phyloP scores from a whole-genome alignment of 768 basidiomycete species.

The Boletellus ananas region DNA sequence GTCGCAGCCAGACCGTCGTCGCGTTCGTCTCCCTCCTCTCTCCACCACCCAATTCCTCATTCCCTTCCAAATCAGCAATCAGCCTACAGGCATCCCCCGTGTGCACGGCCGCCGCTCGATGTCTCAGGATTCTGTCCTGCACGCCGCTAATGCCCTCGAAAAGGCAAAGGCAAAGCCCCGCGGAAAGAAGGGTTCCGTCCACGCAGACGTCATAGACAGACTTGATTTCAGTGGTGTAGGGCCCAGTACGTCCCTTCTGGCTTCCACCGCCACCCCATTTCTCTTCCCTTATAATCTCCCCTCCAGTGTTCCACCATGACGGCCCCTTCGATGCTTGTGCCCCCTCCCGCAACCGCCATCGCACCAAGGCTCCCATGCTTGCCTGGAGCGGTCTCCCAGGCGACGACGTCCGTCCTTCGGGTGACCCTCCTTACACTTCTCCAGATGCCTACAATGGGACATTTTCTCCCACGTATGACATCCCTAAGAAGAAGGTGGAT shows the following conservation, averaged over 20 bases:
- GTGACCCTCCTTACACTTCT: constrained; percentile 50
- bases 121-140: constrained; percentile 47
- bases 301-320: constrained; percentile 84
- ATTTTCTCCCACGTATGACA: constrained; percentile 50
- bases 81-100: constrained; percentile 21
- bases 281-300: constrained; percentile 2
- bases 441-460: constrained; percentile 37
- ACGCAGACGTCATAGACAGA: constrained; percentile 88
- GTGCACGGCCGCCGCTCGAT: constrained; percentile 42
- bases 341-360: constrained; percentile 81
- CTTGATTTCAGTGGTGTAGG: constrained; percentile 84
- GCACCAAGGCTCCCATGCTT: constrained; percentile 76
- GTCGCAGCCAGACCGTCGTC: constrained; percentile 54
- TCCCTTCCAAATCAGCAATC: constrained; percentile 15
- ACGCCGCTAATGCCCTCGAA: constrained; percentile 37
- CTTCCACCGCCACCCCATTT: neutral
- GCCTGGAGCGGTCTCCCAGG: constrained; percentile 56
- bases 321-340: constrained; percentile 92
- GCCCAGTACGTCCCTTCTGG: constrained; percentile 54
- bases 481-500: constrained; percentile 81
- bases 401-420: constrained; percentile 40
- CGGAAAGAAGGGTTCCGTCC: constrained; percentile 69
- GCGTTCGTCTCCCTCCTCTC: constrained; percentile 19
- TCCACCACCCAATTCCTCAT: constrained; percentile 18
- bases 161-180: constrained; percentile 48